Evolutionary conservation across 129 eudicot genomes (phyloP).

Genomic region (Lactuca sativa): DNA sequence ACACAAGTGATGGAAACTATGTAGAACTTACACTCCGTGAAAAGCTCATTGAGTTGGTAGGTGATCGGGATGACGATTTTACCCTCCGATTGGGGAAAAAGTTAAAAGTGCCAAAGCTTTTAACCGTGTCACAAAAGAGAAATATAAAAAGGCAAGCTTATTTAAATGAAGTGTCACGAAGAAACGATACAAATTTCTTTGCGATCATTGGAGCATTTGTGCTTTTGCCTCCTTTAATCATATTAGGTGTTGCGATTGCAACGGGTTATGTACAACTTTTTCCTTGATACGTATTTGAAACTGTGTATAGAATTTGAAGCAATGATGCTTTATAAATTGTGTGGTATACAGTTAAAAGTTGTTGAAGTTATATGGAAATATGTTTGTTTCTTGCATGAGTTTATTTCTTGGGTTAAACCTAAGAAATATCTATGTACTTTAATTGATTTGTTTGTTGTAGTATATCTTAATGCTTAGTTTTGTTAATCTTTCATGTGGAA

Average conservation of each 20-base stretch:
- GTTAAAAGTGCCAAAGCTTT: slow-evolving; percentile 71
- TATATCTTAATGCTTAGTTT: too few relatives aligned
- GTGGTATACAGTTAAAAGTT: slow-evolving; percentile 8
- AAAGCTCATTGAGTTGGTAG: slow-evolving; percentile 66
- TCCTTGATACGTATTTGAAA: slow-evolving; percentile 46
- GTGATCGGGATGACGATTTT: slow-evolving; percentile 78
- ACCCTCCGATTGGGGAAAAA: slow-evolving; percentile 76
- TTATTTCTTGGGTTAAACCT: background rate
- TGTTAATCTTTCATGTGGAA: too few relatives aligned
- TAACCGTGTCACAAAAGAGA: slow-evolving; percentile 86
- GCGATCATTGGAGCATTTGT: slow-evolving; percentile 94
- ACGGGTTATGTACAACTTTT: slow-evolving; percentile 93
- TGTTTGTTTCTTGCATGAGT: background rate
- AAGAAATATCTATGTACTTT: too few relatives aligned
- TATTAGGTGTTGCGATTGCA: slow-evolving; percentile 75
- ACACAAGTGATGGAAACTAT: slow-evolving; percentile 50
- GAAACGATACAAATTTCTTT: slow-evolving; percentile 80
- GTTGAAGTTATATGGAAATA: background rate
- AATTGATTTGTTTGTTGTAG: too few relatives aligned
- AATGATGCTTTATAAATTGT: slow-evolving; percentile 5
- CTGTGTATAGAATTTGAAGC: slow-evolving; percentile 15
- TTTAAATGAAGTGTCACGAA: slow-evolving; percentile 75
- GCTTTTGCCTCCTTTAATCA: slow-evolving; percentile 73
- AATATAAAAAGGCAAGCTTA: slow-evolving; percentile 81
- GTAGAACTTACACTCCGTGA: slow-evolving; percentile 59